phyloP scores from a whole-genome alignment of 176 grass and related monocot genomes.

The Cenchrus americanus region DNA sequence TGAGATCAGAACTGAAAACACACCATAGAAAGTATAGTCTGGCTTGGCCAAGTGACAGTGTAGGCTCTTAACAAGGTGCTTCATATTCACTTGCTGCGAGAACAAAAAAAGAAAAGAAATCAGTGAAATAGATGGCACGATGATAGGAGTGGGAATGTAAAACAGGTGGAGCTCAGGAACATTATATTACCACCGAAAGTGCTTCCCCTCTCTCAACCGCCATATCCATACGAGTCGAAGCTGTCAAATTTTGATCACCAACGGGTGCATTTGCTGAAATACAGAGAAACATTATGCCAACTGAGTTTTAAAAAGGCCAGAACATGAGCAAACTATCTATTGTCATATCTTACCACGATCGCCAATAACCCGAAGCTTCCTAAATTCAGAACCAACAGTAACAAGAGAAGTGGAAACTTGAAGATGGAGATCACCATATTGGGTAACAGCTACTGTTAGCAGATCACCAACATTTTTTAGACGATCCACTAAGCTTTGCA shows the following conservation, averaged over 20 bases:
- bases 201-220: conserved; percentile 89
- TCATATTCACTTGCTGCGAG: conserved; percentile 86
- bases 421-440: conserved; percentile 88
- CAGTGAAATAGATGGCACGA: conserved; percentile 34
- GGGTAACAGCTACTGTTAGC: conserved; percentile 74
- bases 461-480: conserved; percentile 85
- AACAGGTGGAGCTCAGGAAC: conserved; percentile 7
- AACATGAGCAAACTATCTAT: neutral
- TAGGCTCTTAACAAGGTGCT: conserved; percentile 82
- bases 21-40: conserved; percentile 93
- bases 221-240: conserved; percentile 76
- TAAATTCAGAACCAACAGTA: conserved; percentile 86
- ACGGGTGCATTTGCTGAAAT: conserved; percentile 68
- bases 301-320: neutral
- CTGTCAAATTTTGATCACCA: conserved; percentile 65
- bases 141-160: conserved; percentile 20
- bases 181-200: conserved; percentile 74
- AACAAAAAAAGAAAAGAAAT: conserved; percentile 39
- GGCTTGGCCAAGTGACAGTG: conserved; percentile 97
- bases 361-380: conserved; percentile 79
- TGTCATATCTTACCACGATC: conserved; percentile 51
- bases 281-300: neutral
- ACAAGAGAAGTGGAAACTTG: conserved; percentile 86
- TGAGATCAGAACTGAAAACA: conserved; percentile 31
- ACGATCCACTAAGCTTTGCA: conserved; percentile 89